Evolutionary conservation across 257 asterid genomes (phyloP).

Genomic region (Solanum megistacrolobum): DNA sequence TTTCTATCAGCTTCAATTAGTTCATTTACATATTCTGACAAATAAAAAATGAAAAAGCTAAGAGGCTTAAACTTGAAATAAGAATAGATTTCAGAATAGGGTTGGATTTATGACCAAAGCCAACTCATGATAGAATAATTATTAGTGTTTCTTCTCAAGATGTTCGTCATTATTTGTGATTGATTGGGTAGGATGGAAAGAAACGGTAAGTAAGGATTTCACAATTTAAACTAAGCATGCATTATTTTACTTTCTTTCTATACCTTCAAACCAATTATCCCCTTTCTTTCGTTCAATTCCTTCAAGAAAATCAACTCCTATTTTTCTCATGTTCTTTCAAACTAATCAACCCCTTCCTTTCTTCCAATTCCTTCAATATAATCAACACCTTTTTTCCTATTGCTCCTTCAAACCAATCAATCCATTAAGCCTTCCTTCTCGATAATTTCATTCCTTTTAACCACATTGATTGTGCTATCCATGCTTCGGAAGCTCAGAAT

Average conservation of each 20-base stretch:
- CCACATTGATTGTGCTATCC: background rate
- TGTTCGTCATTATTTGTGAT: background rate
- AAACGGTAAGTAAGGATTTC: background rate
- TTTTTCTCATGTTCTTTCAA: background rate
- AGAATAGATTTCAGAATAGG: background rate
- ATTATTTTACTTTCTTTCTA: background rate
- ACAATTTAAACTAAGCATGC: background rate
- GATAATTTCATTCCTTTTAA: background rate
- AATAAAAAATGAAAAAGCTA: background rate
- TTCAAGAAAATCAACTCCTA: background rate
- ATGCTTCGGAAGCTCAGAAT: background rate
- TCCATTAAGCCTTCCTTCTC: background rate
- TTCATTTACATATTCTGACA: slow-evolving; percentile 61
- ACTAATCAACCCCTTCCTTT: background rate
- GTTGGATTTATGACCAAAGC: background rate
- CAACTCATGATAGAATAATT: background rate
- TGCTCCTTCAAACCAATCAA: background rate
- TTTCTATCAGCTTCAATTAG: slow-evolving; percentile 65
- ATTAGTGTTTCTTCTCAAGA: background rate
- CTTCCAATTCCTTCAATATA: background rate
- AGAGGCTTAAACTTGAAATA: background rate
- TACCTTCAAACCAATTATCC: background rate
- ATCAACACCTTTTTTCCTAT: background rate
- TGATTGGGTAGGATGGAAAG: background rate
- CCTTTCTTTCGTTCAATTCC: background rate